Conservation (phyloP, 2,329 filamentous ascomycete species). For the Trichoderma pleuroti region DNA sequence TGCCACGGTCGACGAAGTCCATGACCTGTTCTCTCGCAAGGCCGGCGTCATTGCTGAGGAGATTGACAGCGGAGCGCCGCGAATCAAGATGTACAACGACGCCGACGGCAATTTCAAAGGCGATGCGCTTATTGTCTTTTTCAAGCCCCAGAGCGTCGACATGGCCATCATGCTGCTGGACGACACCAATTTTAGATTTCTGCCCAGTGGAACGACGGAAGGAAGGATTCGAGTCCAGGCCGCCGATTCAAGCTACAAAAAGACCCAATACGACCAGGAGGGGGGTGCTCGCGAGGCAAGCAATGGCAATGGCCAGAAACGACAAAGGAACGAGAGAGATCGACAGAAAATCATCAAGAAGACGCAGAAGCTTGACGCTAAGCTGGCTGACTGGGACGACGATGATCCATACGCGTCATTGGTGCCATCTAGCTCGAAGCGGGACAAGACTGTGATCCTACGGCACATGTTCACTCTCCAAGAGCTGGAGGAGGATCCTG, state of each 20-base stretch:
- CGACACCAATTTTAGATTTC: slow-evolving; percentile 74
- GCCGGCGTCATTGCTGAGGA: slow-evolving; percentile 92
- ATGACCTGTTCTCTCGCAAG: slow-evolving; percentile 75
- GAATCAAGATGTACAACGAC: slow-evolving; percentile 91
- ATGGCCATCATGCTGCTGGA: slow-evolving; percentile 79
- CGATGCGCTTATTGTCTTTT: slow-evolving; percentile 89
- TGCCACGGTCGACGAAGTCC: slow-evolving; percentile 74
- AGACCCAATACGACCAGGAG: slow-evolving; percentile 63
- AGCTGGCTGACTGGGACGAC: slow-evolving; percentile 92
- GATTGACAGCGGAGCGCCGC: slow-evolving; percentile 79
- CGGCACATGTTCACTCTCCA: slow-evolving; percentile 89
- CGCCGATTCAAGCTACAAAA: slow-evolving; percentile 91
- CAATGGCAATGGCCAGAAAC: slow-evolving; percentile 32
- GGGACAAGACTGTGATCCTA: slow-evolving; percentile 80
- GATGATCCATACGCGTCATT: slow-evolving; percentile 61
- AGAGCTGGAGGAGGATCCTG: slow-evolving; percentile 81
- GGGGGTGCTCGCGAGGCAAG: slow-evolving; percentile 22
- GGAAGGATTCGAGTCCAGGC: slow-evolving; percentile 76
- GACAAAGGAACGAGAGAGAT: slow-evolving; percentile 59
- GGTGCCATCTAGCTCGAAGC: slow-evolving; percentile 47
- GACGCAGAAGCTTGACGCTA: slow-evolving; percentile 85
- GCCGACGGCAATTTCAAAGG: slow-evolving; percentile 84
- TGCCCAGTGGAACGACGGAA: slow-evolving; percentile 45
- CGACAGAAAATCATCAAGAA: slow-evolving; percentile 89
- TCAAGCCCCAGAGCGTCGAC: slow-evolving; percentile 88